phyloP scores from a whole-genome alignment of 768 basidiomycete genomes.

The Podaxis mareebaensis region DNA sequence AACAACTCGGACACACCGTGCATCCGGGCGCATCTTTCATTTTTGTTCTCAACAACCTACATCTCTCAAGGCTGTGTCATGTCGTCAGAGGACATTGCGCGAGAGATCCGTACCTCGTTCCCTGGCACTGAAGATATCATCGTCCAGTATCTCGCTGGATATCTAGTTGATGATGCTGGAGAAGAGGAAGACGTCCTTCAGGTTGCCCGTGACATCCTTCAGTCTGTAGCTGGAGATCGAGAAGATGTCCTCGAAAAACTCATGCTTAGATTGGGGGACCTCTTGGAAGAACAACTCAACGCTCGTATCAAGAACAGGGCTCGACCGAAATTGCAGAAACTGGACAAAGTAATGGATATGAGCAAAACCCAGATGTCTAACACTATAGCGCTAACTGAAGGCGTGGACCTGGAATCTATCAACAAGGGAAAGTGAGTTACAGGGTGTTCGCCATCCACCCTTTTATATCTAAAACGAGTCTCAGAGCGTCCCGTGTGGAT shows the following conservation, averaged over 20 bases:
- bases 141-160: constrained; percentile 85
- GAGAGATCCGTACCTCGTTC: constrained; percentile 69
- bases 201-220: constrained; percentile 70
- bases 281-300: constrained; percentile 66
- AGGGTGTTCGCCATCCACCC: constrained; percentile 13
- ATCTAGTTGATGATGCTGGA: constrained; percentile 84
- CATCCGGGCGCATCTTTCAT: neutral
- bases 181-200: constrained; percentile 88
- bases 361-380: constrained; percentile 79
- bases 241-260: constrained; percentile 62
- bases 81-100: constrained; percentile 76
- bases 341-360: constrained; percentile 89
- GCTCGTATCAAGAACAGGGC: constrained; percentile 55
- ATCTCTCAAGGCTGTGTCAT: constrained; percentile 32
- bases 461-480: constrained; percentile 18
- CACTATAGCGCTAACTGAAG: constrained; percentile 78
- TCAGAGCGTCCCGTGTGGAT: constrained; percentile 84
- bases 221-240: constrained; percentile 69
- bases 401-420: constrained; percentile 87
- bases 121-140: constrained; percentile 84
- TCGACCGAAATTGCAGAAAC: constrained; percentile 69
- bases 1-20: neutral
- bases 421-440: constrained; percentile 86
- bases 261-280: constrained; percentile 61
- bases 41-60: constrained; percentile 9